Evolutionary conservation across 768 basidiomycete species (phyloP), one percentile per base, ranked within the genome.

Genomic region (Dendrothele bispora): DNA sequence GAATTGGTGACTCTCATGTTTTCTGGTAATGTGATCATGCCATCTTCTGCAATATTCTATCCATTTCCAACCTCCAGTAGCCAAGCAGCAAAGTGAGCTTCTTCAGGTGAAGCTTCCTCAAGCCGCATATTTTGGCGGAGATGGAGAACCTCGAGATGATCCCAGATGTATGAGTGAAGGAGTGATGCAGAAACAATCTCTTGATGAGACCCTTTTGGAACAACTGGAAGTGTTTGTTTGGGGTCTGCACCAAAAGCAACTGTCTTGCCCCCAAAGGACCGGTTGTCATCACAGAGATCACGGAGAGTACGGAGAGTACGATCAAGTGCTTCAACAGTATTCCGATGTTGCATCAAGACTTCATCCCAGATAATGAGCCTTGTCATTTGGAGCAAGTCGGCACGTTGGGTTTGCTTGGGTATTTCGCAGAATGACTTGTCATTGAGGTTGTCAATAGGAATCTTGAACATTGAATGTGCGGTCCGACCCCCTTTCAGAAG

Each of bases 391-490:
- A 72, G 34, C 5, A 73, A 51, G 7, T 62, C 55, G 53, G 73
- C 72, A 18, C n/a, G 18, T 18, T 28, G 3, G n/a, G 11, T 14
- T 34, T 46, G 18, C n/a, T n/a, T n/a, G n/a, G 20, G 15, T 10
- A 48, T 48, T 24, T 36, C 24, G 21, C 46, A 48, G 15, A n/a
- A n/a, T n/a, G 24, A 17, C 5, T 30, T 12, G 1, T 25, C 30
- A 34, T 50, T 47, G 38, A 11, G 20, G 5, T 45, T 36, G 3
- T 51, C 34, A 20, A 77, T 58, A 1, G 75, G 78, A 46, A 78
- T 74, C 46, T 75, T 72, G 61, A 80, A 79, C 1, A 35, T 56
- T 0, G 75, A 79, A 55, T 81, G 78, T 2, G 74, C 61, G 11
- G 79, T 81, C 0, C 67, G 57, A 5, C 78, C 78, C 32, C 73